Evolutionary conservation across 75 land plant species (phyloP), one percentile per base, ranked within the genome.

Genomic region (Cupressus sempervirens): DNA sequence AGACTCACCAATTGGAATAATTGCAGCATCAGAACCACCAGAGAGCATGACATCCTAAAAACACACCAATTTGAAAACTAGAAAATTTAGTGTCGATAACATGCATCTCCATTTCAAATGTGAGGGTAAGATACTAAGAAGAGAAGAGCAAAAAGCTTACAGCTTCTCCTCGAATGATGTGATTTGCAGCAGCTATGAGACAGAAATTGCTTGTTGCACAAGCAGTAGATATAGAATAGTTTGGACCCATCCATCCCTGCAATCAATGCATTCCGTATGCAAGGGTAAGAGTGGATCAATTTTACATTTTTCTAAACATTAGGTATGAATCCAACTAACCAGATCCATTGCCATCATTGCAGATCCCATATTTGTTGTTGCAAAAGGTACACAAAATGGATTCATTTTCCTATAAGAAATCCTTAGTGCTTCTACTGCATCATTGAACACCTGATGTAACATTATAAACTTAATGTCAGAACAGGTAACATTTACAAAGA

Each of bases 161-260:
- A 20, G 90, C 89, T 85, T 91, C 92, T 43, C 92, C 92, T 67
- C 87, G 82, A 34, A 86, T 34, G 16, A 90, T 88, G 81, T 90
- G 89, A 86, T 88, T 91, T 23, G 92, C 89, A 70, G 92, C 92
- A 80, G 83, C 85, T 72, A 85, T 67, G 52, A 91, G 88, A 84
- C 92, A 90, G 70, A 83, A 90, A 84, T 90, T 91, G 89, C 92
- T 87, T 41, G 92, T 91, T 12, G 92, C 92, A 88, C 92, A 91
- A 41, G 92, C 91, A 48, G 91, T 86, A 13, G 91, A 84, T 5
- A 90, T 90, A 62, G 91, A 86, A 84, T 91, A 91, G 50, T 84
- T 91, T 32, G 92, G 89, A 41, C 92, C 92, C 89, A 90, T 90
- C 86, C 89, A 86, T 38, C 92, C 92, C 90, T 89, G 89, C 41